Base-by-base conservation (phyloP, 768 basidiomycete species). In the Kwoniella dejecticola region DNA sequence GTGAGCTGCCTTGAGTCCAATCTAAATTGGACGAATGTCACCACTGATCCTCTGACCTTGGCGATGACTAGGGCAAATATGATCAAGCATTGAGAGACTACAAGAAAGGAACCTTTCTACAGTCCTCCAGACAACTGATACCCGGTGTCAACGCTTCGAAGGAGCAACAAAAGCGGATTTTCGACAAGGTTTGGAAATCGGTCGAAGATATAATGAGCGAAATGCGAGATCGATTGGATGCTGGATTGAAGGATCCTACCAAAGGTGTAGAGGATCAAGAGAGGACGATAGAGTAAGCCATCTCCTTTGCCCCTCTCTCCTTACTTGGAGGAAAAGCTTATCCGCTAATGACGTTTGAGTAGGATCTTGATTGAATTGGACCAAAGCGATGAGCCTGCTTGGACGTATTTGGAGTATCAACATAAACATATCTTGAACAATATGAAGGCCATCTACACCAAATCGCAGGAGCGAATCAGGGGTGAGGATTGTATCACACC, bases 131-230 rank as follows among this genome's bases (percentile, higher is more conserved):
- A n/a, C 91, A 92, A 72, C 82, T 92, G 1, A 81, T 91, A 1
- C 88, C 91, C 2, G 83, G 86, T 19, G 63, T 77, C 1, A 61
- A 76, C 12, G 77, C 73, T 36, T 77, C 68, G 4, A 88, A 85
- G 30, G 83, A 82, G 8, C 93, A 94, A 74, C 92, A 95, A 80
- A 89, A 88, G 71, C 86, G 94, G 24, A 89, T 99, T 55, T 84
- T 97, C 47, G 91, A 97, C 64, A 98, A 94, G 79, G 91, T 98
- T 2, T 99, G 96, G 96, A 83, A 81, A 1, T 91, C 87, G 47
- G 93, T 97, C 17, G 95, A 98, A 80, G 91, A 88, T 77, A 91
- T 92, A 42, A 94, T 98, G 87, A 83, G 82, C 27, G 91, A 95
- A 78, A 91, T 99, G 90, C 84, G 87, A 66, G 85, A 82, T 49